These are phyloP conservation scores for Fraxinus xanthoxyloides DNA, from an alignment of 305 asterid species.

Conservation along the genomic window DNA sequence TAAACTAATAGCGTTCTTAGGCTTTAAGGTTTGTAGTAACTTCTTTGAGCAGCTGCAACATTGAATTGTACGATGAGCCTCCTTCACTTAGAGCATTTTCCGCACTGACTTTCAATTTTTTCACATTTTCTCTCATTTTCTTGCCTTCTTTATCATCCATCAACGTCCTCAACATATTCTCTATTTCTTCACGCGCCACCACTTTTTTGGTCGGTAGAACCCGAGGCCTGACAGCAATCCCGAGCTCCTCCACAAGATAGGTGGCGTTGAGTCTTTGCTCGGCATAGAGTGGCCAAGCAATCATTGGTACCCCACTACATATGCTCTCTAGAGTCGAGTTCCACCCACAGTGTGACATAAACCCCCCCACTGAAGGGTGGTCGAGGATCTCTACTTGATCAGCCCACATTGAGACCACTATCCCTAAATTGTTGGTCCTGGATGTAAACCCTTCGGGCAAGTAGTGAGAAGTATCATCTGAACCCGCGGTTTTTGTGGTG, in stretches of 20 bases:
- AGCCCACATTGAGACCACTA: conserved; percentile 18
- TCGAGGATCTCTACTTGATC: background rate
- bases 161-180: conserved; percentile 39
- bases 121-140: conserved; percentile 34
- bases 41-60: conserved; percentile 28
- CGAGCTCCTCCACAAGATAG: background rate
- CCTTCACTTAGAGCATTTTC: conserved; percentile 26
- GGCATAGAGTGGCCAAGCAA: background rate
- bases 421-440: conserved; percentile 31
- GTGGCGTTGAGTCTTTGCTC: background rate
- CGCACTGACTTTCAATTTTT: conserved; percentile 35
- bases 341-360: background rate
- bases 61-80: conserved; percentile 44
- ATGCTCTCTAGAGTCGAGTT: background rate
- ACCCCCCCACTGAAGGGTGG: background rate
- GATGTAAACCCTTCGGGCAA: conserved; percentile 49
- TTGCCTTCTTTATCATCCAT: conserved; percentile 40
- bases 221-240: background rate
- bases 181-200: conserved; percentile 54
- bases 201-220: conserved; percentile 33
- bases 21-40: background rate
- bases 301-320: background rate
- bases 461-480: conserved; percentile 16
- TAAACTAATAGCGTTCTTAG: background rate
- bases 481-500: conserved; percentile 2